Conservation (phyloP, 352 stramenopile species). For the Phytophthora pisi region DNA sequence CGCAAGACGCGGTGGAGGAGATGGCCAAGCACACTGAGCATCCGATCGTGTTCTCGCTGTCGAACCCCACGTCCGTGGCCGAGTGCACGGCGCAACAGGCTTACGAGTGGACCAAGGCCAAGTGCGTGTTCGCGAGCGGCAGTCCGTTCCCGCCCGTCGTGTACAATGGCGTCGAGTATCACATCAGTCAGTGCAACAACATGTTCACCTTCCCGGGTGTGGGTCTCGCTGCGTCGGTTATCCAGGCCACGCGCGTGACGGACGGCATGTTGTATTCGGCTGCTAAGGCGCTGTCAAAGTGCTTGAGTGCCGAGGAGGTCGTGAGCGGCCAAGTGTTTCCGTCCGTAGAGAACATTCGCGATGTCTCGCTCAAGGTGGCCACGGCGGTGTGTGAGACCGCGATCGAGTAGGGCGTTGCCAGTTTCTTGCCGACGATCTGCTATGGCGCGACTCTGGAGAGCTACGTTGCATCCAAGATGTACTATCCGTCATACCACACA, state of each 20-base stretch:
- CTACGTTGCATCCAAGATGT: constrained; percentile 95
- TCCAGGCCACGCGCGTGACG: constrained; percentile 77
- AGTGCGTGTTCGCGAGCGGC: constrained; percentile 95
- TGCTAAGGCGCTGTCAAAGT: constrained; percentile 93
- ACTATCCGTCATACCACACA: constrained; percentile 93
- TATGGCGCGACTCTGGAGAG: constrained; percentile 78
- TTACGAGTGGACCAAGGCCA: constrained; percentile 96
- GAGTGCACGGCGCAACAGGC: constrained; percentile 97
- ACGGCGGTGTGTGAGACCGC: constrained; percentile 91
- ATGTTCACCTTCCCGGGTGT: constrained; percentile 98
- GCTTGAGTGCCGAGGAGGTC: constrained; percentile 93
- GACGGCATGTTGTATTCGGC: constrained; percentile 96
- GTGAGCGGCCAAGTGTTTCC: constrained; percentile 94
- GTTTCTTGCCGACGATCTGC: constrained; percentile 70
- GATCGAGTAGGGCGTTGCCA: constrained; percentile 86
- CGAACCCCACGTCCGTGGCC: constrained; percentile 96
- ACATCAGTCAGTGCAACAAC: constrained; percentile 94
- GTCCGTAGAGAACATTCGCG: constrained; percentile 91
- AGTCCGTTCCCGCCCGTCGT: constrained; percentile 94
- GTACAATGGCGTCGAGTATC: constrained; percentile 83
- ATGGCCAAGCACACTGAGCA: constrained; percentile 90
- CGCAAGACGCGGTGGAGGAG: constrained; percentile 71
- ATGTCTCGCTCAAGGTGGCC: constrained; percentile 93
- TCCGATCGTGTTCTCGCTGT: constrained; percentile 97
- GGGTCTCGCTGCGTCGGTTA: constrained; percentile 92